A percentile compares a stretch with the other conserved stretches of the same genome.
phyloP scores from a whole-genome alignment of 352 stramenopile species.

The Phytophthora syringae region DNA sequence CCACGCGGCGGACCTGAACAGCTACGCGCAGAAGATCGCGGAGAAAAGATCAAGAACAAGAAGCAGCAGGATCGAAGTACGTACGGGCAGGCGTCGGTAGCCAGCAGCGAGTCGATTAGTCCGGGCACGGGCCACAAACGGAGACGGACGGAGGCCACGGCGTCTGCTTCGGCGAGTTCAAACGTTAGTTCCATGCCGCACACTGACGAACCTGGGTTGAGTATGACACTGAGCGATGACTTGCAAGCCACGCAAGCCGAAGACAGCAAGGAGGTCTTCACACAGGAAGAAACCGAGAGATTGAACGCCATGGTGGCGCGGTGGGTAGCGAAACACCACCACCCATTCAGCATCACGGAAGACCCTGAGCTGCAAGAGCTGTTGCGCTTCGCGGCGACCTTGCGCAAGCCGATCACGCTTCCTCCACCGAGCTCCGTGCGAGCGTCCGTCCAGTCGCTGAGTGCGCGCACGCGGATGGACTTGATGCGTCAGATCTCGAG shows the following conservation, averaged over 20 bases:
- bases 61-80: slow-evolving; percentile 19
- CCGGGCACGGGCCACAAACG: slow-evolving; percentile 20
- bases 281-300: slow-evolving; percentile 45
- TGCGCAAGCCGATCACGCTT: slow-evolving; percentile 44
- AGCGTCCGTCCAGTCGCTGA: slow-evolving; percentile 53
- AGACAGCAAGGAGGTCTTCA: slow-evolving; percentile 26
- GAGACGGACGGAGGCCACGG: slow-evolving; percentile 22
- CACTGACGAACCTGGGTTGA: slow-evolving; percentile 9
- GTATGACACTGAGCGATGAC: not conserved
- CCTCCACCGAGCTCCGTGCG: slow-evolving; percentile 46
- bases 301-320: slow-evolving; percentile 52
- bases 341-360: slow-evolving; percentile 51
- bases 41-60: slow-evolving; percentile 42
- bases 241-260: slow-evolving; percentile 5
- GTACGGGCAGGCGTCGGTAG: not conserved
- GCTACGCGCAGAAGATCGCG: slow-evolving; percentile 47
- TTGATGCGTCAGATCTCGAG: slow-evolving; percentile 50
- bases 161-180: slow-evolving; percentile 1
- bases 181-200: slow-evolving; percentile 1
- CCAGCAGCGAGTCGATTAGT: not conserved
- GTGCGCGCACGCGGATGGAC: slow-evolving; percentile 46
- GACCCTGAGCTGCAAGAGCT: slow-evolving; percentile 55
- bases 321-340: slow-evolving; percentile 58
- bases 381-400: slow-evolving; percentile 44
- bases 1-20: slow-evolving; percentile 45